phyloP scores from a whole-genome alignment of 2,329 filamentous ascomycete species.

The Geosmithia flava region DNA sequence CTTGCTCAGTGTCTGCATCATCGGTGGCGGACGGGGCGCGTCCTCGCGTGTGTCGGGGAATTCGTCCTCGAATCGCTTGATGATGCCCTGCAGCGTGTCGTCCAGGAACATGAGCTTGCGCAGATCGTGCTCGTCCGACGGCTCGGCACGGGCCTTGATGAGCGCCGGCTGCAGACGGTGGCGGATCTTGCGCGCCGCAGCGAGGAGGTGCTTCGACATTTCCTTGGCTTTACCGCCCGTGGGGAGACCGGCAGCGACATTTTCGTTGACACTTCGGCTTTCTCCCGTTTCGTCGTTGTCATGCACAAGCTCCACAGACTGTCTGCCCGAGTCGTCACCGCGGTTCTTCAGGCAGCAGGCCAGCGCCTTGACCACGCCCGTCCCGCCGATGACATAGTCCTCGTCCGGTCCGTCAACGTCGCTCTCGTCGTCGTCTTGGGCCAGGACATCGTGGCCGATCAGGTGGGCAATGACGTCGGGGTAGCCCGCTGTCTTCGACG shows the following conservation, averaged over 20 bases:
- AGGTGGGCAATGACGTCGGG: slow-evolving; percentile 81
- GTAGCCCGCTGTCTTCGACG: slow-evolving; percentile 26
- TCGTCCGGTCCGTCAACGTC: slow-evolving; percentile 69
- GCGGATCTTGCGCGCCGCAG: slow-evolving; percentile 81
- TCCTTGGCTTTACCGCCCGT: slow-evolving; percentile 60
- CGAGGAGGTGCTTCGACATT: slow-evolving; percentile 83
- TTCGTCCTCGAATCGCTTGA: slow-evolving; percentile 90
- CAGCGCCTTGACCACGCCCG: slow-evolving; percentile 87
- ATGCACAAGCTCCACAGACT: slow-evolving; percentile 38
- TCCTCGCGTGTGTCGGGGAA: slow-evolving; percentile 68
- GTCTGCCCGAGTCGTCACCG: slow-evolving; percentile 43
- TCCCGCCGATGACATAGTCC: slow-evolving; percentile 92
- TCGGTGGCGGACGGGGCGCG: neutral
- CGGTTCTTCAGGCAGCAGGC: slow-evolving; percentile 82
- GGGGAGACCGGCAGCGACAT: slow-evolving; percentile 14
- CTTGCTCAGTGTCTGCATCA: neutral
- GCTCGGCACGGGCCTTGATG: slow-evolving; percentile 55
- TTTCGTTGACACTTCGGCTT: slow-evolving; percentile 17
- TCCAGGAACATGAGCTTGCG: slow-evolving; percentile 81
- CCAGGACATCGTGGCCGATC: slow-evolving; percentile 54
- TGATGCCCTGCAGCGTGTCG: slow-evolving; percentile 78
- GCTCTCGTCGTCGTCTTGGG: slow-evolving; percentile 39
- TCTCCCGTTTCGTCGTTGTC: slow-evolving; percentile 39
- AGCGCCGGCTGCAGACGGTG: slow-evolving; percentile 73
- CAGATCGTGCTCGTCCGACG: slow-evolving; percentile 63